Evolutionary conservation across 192 early-diverging fungal species (phyloP), one percentile per base, ranked within the genome.

Genomic region (Lunasporangiospora selenospora): DNA sequence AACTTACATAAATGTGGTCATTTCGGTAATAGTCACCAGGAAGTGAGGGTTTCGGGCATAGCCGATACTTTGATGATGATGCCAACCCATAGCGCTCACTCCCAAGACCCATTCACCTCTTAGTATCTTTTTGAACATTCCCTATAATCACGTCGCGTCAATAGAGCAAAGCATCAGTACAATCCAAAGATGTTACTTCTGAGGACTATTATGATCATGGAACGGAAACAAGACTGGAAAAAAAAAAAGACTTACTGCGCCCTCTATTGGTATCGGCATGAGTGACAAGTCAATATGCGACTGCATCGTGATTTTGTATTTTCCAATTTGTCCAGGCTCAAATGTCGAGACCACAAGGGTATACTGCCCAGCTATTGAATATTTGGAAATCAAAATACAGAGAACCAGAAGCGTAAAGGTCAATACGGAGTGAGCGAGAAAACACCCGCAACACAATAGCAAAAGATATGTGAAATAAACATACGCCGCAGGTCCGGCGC

Each of bases 311-410:
- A 95, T 71, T 46, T 82, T 80, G 67, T 88, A 95, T 34, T 81
- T 77, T 37, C 88, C 91, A 49, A 87, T 67, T 58, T 86, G 73
- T 2, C 81, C 82, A 2, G 92, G 83, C 60, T 93, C 86, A 77
- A 85, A 93, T 1, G 93, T 92, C 54, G 92, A 95, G 1, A 80
- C 85, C 7, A 95, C 81, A 0, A 93, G 67, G 13, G 89, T 92
- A 81, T 93, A 93, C 36, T 87, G 83, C n/a, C 89, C 87, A 41
- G 81, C 88, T 89, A 76, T 26, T 33, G n/a, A 27, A 4, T 13
- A 13, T 52, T 8, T 27, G 11, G 49, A 48, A 29, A 12, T 3
- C 8, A 45, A 0, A 21, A 2, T 18, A 45, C n/a, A 12, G 23
- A 45, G 23, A 18, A 1, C 23, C 32, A 15, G 9, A 39, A 3